Percentiles rank a stretch among this genome's conserved stretches.
phyloP scores from a whole-genome alignment of 345 rosid genomes.

The Acer saccharum region DNA sequence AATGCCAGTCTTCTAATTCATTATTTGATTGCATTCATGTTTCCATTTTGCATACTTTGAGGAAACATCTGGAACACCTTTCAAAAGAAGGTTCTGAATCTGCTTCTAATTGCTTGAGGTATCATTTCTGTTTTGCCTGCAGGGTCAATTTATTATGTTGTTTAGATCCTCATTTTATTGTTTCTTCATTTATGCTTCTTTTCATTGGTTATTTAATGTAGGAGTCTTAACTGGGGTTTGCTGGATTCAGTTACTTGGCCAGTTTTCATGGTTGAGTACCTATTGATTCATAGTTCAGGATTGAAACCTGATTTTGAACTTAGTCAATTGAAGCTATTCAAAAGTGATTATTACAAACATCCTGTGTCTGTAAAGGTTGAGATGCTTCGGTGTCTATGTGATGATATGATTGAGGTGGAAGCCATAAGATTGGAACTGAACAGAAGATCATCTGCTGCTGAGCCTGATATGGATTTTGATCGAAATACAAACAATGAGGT shows the following conservation, averaged over 20 bases:
- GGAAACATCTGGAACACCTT: constrained; percentile 74
- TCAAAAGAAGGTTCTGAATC: constrained; percentile 75
- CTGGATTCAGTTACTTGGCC: constrained; percentile 91
- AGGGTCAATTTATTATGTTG: background rate
- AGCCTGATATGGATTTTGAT: constrained; percentile 64
- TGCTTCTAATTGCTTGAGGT: constrained; percentile 93
- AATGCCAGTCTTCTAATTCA: constrained; percentile 50
- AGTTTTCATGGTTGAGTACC: constrained; percentile 74
- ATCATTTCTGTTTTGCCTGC: constrained; percentile 27
- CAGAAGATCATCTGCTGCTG: constrained; percentile 67
- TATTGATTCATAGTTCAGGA: constrained; percentile 63
- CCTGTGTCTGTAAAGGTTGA: constrained; percentile 68
- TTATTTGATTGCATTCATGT: constrained; percentile 85
- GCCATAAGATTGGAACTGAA: constrained; percentile 72
- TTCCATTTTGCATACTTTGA: constrained; percentile 71
- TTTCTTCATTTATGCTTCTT: constrained; percentile 19
- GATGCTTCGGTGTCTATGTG: constrained; percentile 73
- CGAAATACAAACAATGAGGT: constrained; percentile 49
- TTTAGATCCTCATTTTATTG: constrained; percentile 18
- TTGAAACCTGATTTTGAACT: constrained; percentile 58
- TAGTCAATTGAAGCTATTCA: constrained; percentile 54
- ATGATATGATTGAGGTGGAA: constrained; percentile 77
- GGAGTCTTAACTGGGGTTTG: constrained; percentile 91
- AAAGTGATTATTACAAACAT: constrained; percentile 68
- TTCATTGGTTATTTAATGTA: constrained; percentile 41